A percentile compares a stretch with the other conserved stretches of the same genome.
phyloP scores from a whole-genome alignment of 2,329 filamentous ascomycete species.

The Anisogramma anomala region DNA sequence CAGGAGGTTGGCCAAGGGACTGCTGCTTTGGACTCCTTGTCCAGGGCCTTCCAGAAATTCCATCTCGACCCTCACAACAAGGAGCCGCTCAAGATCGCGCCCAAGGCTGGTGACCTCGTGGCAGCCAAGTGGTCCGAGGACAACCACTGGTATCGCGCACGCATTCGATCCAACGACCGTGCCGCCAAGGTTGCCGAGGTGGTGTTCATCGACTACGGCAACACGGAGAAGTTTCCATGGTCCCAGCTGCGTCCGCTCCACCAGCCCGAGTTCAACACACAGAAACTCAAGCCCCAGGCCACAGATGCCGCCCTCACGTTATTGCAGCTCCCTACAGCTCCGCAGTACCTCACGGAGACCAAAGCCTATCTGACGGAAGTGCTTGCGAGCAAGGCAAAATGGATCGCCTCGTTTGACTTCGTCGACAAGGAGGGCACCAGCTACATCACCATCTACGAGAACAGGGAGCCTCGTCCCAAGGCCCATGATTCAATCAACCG shows the following conservation, averaged over 20 bases:
- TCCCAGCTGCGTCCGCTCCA: conserved; percentile 68
- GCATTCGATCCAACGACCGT: conserved; percentile 84
- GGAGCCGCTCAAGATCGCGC: conserved; percentile 58
- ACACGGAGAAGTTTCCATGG: conserved; percentile 83
- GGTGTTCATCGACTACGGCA: conserved; percentile 92
- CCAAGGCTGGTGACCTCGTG: conserved; percentile 85
- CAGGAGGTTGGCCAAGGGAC: conserved; percentile 85
- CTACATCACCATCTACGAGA: conserved; percentile 81
- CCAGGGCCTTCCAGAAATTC: conserved; percentile 84
- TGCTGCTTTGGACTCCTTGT: conserved; percentile 71
- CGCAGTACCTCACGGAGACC: conserved; percentile 75
- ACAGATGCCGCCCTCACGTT: conserved; percentile 78
- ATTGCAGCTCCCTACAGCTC: conserved; percentile 70
- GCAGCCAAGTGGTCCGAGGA: conserved; percentile 85
- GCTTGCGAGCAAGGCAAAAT: conserved; percentile 60
- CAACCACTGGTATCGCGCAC: conserved; percentile 87
- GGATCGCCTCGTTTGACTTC: conserved; percentile 80
- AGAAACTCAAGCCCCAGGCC: conserved; percentile 80
- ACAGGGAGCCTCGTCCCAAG: conserved; percentile 45
- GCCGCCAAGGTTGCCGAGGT: conserved; percentile 81
- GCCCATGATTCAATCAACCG: conserved; percentile 75
- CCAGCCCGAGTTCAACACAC: conserved; percentile 63
- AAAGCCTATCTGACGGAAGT: conserved; percentile 63
- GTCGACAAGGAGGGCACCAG: conserved; percentile 72
- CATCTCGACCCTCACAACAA: conserved; percentile 76